Conservation (phyloP, 495 filamentous ascomycete species). For the Gamarada debralockiae region DNA sequence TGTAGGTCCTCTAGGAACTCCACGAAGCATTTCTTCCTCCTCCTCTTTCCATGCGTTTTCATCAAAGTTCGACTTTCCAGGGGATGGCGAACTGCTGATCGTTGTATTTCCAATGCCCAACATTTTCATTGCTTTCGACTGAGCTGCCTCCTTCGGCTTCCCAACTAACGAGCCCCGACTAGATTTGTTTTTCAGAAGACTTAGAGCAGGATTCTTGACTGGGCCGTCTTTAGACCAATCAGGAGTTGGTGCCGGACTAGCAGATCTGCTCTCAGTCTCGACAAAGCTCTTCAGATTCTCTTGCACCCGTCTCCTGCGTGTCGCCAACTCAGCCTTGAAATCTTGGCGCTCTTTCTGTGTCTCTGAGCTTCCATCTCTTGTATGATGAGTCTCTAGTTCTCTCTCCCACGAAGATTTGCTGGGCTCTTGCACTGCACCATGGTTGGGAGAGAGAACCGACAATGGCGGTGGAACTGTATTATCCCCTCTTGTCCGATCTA, state of each 20-base stretch:
- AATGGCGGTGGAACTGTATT: constrained; percentile 18
- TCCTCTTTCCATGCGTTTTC: constrained; percentile 46
- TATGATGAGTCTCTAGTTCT: constrained; percentile 28
- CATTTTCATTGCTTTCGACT: constrained; percentile 68
- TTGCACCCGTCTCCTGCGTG: constrained; percentile 71
- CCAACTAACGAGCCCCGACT: constrained; percentile 54
- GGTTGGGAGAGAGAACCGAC: constrained; percentile 31
- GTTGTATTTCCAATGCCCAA: constrained; percentile 56
- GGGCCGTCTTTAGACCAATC: constrained; percentile 29
- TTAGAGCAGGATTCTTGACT: constrained; percentile 52
- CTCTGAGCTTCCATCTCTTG: constrained; percentile 52
- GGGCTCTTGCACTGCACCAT: constrained; percentile 2
- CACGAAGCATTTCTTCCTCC: constrained; percentile 34
- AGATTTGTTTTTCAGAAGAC: constrained; percentile 63
- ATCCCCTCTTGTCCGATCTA: not conserved
- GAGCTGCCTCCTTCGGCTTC: constrained; percentile 38
- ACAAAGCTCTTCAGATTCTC: constrained; percentile 74
- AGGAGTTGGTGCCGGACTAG: constrained; percentile 40
- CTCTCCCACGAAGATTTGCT: constrained; percentile 30
- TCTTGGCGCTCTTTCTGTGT: constrained; percentile 68
- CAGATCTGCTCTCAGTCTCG: constrained; percentile 59
- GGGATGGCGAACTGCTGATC: constrained; percentile 49
- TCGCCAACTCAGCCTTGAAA: constrained; percentile 75
- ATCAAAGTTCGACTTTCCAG: constrained; percentile 29
- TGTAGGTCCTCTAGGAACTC: constrained; percentile 31